A percentile compares a stretch with the other conserved stretches of the same genome.
Conservation (phyloP, 2,329 filamentous ascomycete species). For the Endocalyx cinctus region DNA sequence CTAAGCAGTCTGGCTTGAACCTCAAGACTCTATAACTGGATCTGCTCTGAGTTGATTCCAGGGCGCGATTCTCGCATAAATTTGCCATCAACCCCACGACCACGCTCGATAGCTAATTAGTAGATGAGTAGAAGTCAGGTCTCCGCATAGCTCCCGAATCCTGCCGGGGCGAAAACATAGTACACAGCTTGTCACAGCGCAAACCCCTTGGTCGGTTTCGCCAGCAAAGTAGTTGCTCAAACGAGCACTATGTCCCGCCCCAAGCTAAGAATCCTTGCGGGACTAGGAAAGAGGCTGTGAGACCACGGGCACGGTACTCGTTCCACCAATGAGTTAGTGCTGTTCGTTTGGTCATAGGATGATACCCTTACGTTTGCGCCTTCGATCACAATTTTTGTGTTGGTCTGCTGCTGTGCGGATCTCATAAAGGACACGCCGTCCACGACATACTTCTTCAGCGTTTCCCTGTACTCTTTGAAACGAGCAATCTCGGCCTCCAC, state of each 20-base stretch:
- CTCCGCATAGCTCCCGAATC: too few species aligned
- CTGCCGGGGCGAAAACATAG: too few species aligned
- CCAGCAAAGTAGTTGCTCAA: too few species aligned
- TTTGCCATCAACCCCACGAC: too few species aligned
- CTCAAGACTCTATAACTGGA: background rate
- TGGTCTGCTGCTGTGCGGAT: conserved; percentile 53
- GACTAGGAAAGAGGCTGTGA: conserved; percentile 1
- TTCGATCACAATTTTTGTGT: conserved; percentile 61
- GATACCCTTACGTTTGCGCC: conserved; percentile 30
- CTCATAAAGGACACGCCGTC: conserved; percentile 64
- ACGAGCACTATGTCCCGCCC: too few species aligned
- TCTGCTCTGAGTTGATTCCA: conserved; percentile 1
- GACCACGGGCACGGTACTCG: conserved; percentile 2
- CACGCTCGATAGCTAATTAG: too few species aligned
- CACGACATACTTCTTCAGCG: conserved; percentile 57
- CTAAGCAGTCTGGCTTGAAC: conserved; percentile 1
- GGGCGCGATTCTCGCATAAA: conserved; percentile 1
- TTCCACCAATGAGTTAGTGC: conserved; percentile 1
- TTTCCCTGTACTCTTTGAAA: conserved; percentile 55
- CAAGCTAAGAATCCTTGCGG: background rate
- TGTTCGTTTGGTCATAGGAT: background rate
- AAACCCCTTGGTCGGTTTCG: too few species aligned
- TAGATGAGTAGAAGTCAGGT: too few species aligned
- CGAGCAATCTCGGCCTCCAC: conserved; percentile 63
- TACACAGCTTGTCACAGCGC: too few species aligned